Evolutionary conservation across 345 rosid species (phyloP), one percentile per base, ranked within the genome.

Genomic region (Pugionium cornutum): DNA sequence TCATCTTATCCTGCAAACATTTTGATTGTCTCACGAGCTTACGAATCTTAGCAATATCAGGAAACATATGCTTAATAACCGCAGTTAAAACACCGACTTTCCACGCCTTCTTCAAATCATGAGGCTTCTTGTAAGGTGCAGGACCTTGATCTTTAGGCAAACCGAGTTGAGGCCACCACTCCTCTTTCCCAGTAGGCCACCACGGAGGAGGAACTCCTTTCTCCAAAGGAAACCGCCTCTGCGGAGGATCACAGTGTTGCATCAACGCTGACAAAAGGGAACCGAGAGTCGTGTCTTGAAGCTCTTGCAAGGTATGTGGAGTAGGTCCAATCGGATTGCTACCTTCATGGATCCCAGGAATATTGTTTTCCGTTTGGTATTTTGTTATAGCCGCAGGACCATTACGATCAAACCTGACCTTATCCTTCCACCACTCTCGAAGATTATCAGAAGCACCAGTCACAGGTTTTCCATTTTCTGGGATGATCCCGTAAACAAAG

Each of bases 341-440:
- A 7, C 88, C 87, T 4, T 88, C 82, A 53, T 71, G 86, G 35
- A 53, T 70, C 67, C 81, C 80, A 2, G 84, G 64, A 34, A 74
- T 88, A 37, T 84, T 69, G 75, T 84, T 83, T 41, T 94, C 97
- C 2, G 92, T 87, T 66, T 86, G 92, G 64, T 88, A 82, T 62
- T 90, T 94, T 0, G 79, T 67, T 44, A 94, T 90, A 9, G 99
- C 97, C 0, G 96, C 97, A 0, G 97, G 99, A 30, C 99, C 99
- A 56, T 94, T 94, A 76, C 84, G 92, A 76, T 94, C 99, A 25
- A 90, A 94, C 81, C 87, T 86, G 30, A 94, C 99, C 78, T 88
- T 90, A 75, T 94, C 99, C 70, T 94, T 94, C 99, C 99, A 94
- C 99, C 99, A 94, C 76, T 95, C 97, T 74, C 99, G 67, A 18